Base-by-base conservation (phyloP, 192 early-diverging fungal genomes). In the Coemansia furcata region DNA sequence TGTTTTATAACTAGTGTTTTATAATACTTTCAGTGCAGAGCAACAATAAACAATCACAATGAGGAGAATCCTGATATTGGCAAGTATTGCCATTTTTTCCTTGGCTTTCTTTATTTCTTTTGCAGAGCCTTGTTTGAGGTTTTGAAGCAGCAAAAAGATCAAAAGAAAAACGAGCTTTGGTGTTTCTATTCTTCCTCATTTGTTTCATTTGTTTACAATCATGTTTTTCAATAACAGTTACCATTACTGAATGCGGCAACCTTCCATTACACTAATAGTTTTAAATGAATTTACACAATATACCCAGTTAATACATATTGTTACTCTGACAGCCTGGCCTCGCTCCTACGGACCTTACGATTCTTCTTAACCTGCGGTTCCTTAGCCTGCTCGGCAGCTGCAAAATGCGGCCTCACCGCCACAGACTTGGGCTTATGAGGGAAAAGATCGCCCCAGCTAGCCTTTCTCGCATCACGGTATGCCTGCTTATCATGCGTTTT, bases 401-500 rank as follows among this genome's bases (percentile, higher is more conserved):
- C 37, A 50, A 70, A 73, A 38, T 76, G 63, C 0, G 71, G 59
- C 7, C 76, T 58, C 12, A 57, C 26, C 1, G 44, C 38, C 15
- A 44, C 23, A 2, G 60, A 47, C 54, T 90, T 91, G 6, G 92
- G 87, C 29, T 35, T 43, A 63, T 93, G 89, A 62, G 92, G 92
- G 69, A 93, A 90, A 33, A 90, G 62, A 66, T 94, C 94, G n/a
- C 92, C 92, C 94, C 94, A 95, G 67, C 74, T 83, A 0, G 84
- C 74, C 76, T 95, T 94, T 19, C 89, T 75, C 0, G 89, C 89
- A 71, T 91, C 92, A n/a, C 86, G 68, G 66, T 92, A 94, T 1
- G 82, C 78, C 58, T 87, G 71, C 82, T 89, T 91, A 59, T 87
- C 85, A 62, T 89, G 87, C 2, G 85, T 85, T 66, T 89, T 91